Percentiles rank a stretch among this genome's conserved stretches.
Evolutionary conservation across 2,329 filamentous ascomycete species (phyloP).

Genomic region (Macrophomina phaseolina): DNA sequence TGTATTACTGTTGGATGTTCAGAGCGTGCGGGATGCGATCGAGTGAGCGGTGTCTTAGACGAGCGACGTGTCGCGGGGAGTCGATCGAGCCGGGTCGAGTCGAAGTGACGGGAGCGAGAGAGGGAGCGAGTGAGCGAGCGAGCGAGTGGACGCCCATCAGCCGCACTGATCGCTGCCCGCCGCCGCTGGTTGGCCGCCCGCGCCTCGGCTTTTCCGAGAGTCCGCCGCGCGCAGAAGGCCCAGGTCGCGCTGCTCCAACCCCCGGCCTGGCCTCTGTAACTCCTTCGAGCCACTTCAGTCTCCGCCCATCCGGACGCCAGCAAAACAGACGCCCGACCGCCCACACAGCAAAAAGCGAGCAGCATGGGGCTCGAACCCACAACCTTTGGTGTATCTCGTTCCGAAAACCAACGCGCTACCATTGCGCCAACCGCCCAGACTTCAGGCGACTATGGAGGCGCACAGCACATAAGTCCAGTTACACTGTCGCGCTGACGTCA

Average conservation of each 20-base stretch:
- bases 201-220: slow-evolving; percentile 12
- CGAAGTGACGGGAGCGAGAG: too few relatives aligned
- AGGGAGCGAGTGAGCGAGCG: background rate
- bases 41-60: background rate
- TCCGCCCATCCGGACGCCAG: background rate
- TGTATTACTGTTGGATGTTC: slow-evolving; percentile 22
- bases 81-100: background rate
- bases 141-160: background rate
- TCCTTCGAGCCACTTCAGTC: background rate
- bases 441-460: background rate
- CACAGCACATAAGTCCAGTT: rapidly evolving
- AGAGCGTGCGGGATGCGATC: background rate
- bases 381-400: slow-evolving; percentile 34
- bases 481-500: background rate
- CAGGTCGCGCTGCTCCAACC: background rate
- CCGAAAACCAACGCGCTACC: slow-evolving; percentile 38
- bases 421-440: slow-evolving; percentile 33
- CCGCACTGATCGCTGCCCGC: background rate
- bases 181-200: background rate
- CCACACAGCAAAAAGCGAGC: slow-evolving; percentile 24
- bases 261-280: background rate
- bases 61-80: background rate
- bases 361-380: slow-evolving; percentile 36
- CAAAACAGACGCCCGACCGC: slow-evolving; percentile 4
- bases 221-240: background rate